phyloP scores from a whole-genome alignment of 768 basidiomycete species.

The Russula sp. region DNA sequence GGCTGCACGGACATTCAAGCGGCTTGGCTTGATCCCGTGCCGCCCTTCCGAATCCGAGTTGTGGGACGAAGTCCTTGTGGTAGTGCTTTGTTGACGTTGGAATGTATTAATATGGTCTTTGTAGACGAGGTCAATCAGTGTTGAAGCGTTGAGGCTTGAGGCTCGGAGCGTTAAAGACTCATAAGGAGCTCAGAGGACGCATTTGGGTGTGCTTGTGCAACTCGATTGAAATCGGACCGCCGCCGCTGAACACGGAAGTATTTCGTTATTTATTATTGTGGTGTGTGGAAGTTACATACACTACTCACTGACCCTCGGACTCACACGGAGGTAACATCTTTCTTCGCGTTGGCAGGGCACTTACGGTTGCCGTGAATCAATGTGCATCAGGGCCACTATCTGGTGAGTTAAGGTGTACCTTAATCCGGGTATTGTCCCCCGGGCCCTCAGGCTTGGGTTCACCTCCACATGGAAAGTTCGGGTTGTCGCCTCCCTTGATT shows the following conservation, averaged over 20 bases:
- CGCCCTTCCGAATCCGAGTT: too few species aligned
- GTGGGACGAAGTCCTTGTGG: too few species aligned
- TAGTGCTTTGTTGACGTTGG: too few species aligned
- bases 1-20: too few species aligned
- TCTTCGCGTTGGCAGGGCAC: background rate
- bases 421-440: background rate
- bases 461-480: conserved; percentile 1
- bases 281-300: too few species aligned
- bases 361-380: background rate
- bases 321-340: conserved; percentile 6
- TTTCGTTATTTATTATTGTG: background rate
- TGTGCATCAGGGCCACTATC: conserved; percentile 2
- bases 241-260: background rate
- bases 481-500: conserved; percentile 2
- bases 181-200: background rate
- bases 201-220: background rate
- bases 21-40: too few species aligned
- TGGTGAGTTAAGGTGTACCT: background rate
- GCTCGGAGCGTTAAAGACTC: background rate
- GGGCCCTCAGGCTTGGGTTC: background rate
- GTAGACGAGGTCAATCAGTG: too few species aligned
- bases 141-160: too few species aligned
- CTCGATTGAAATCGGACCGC: conserved; percentile 14
- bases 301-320: background rate
- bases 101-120: too few species aligned